Evolutionary conservation across 2,329 filamentous ascomycete species (phyloP).

Genomic region (Cryphonectria naterciae): DNA sequence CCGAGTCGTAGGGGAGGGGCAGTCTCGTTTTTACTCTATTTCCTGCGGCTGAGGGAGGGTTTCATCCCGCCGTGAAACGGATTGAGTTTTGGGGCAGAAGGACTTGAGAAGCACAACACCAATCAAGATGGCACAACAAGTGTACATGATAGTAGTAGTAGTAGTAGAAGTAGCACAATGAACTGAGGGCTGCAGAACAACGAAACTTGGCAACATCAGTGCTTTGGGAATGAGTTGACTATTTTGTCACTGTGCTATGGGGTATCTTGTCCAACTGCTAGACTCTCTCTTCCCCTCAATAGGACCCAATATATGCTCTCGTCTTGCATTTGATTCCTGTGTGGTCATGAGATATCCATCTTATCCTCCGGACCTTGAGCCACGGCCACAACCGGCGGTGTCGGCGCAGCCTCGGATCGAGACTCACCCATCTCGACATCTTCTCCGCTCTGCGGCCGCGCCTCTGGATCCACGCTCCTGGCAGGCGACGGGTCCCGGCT

Average conservation of each 20-base stretch:
- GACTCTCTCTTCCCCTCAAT: neutral
- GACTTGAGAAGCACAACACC: too few species aligned
- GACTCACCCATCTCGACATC: conserved; percentile 65
- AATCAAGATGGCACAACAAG: neutral
- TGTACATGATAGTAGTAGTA: neutral
- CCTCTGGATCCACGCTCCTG: conserved; percentile 33
- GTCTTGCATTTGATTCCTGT: neutral
- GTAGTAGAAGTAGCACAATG: too few species aligned
- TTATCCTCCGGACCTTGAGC: conserved; percentile 56
- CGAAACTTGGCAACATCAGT: neutral
- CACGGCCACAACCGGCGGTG: conserved; percentile 55
- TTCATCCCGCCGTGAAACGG: conserved; percentile 22
- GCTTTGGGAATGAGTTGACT: neutral
- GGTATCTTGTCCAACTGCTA: conserved; percentile 25
- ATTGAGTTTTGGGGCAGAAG: neutral
- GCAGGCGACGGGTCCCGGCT: conserved; percentile 45
- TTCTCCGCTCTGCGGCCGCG: conserved; percentile 45
- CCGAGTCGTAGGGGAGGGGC: conserved; percentile 30
- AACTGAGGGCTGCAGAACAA: neutral
- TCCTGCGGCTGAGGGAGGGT: neutral
- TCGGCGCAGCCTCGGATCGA: conserved; percentile 57
- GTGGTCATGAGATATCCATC: conserved; percentile 65
- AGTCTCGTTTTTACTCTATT: neutral
- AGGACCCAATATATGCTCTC: neutral
- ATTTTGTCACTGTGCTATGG: conserved; percentile 11